Base-by-base conservation (phyloP, 2,329 filamentous ascomycete species). In the Penicillium sp. region DNA sequence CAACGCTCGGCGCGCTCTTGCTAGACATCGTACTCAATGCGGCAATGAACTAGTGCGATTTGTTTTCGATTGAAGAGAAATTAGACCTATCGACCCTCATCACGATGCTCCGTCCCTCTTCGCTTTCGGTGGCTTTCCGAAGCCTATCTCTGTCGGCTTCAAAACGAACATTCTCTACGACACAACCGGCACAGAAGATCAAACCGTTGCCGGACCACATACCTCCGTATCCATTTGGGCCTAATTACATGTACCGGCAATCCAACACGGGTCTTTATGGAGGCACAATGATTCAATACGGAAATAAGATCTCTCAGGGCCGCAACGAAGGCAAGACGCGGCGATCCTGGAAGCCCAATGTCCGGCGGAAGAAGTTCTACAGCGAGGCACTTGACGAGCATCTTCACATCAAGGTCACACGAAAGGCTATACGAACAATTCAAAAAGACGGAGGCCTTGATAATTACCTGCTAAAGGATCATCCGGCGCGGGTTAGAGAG, bases 371-470 rank as follows among this genome's bases (percentile, higher is more conserved):
- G 73, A 81, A 79, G 65, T 64, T 84, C 11, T 76, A 72, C 61
- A 81, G 79, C 54, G 76, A 81, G 19, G 79, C 79, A 1, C 72
- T 84, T 35, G 74, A 71, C 8, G 69, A 78, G 49, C 71, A 77
- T 19, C 69, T 84, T n/a, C 76, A 71, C 56, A 74, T 84, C 57
- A 82, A 81, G 64, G 76, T 83, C 35, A 81, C 79, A 9, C 76
- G 77, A 58, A 75, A 78, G 55, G 79, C 80, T 31, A 66, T 83
- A 69, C 73, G 82, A 55, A 83, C 82, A 41, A 91, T 98, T 73
- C 88, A 92, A 74, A 94, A 93, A 75, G 88, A 90, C 65, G 94
- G 94, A 63, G 93, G 95, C 7, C 83, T 99, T 66, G 95, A 99
- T 77, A 88, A 93, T 72, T 99, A 99, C 80, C 83, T 99, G 50